Base-by-base conservation (phyloP, 1,139 yeast genomes). In the Nakaseomyces sp. region DNA sequence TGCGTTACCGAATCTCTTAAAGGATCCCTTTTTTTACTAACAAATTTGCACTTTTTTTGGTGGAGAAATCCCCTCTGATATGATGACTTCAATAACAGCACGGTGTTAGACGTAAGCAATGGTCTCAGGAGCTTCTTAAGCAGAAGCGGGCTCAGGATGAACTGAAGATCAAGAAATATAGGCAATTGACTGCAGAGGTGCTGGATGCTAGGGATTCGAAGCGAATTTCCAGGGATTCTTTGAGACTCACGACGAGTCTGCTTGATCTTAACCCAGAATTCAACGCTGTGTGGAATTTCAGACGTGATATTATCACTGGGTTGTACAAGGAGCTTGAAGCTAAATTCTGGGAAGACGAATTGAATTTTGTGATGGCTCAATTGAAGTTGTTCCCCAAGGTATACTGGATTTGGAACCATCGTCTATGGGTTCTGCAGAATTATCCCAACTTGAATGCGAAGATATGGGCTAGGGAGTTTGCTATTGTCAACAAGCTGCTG, bases 371-470 rank as follows among this genome's bases (percentile, higher is more conserved):
- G 1, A 70, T 82, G 68, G 63, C 65, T 0, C 73, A 79, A 51
- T 66, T 91, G 55, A 76, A 75, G 47, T 64, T 72, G 46, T 81
- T 66, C 52, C 98, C 99, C 2, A 91, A 91, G 61, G 85, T 89
- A 31, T 91, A 91, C 61, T 89, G 97, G 96, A 81, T 91, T 16
- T 91, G 97, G 96, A 84, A 82, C 56, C 97, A 91, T 61, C 72
- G 99, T 26, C 67, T 76, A 17, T 91, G 98, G 98, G 75, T 86
- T 43, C 65, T 91, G 35, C 70, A 73, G 44, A 68, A 71, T 47
- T 68, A 77, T 41, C 78, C 81, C 5, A 56, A 59, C 1, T 72
- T 76, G 4, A 48, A 54, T 3, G 40, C 45, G 4, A 45, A 44
- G 13, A 68, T 81, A 45, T 88, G 95, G 94, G 60, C 69, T 12